Evolutionary conservation across 495 filamentous ascomycete species (phyloP), one percentile per base, ranked within the genome.

Genomic region (Penicillium desertorum): DNA sequence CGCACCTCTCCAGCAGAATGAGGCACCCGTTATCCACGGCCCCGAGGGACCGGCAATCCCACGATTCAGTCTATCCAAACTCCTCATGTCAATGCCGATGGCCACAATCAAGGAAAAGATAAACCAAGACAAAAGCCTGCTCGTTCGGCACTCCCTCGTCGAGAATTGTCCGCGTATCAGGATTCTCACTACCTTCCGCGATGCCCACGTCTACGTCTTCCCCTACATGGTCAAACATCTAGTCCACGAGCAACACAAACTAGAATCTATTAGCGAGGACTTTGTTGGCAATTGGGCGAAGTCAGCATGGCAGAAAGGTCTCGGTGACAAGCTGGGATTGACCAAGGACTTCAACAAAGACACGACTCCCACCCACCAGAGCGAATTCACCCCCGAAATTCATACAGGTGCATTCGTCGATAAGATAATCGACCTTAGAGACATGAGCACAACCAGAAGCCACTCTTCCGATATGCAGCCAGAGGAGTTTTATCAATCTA

Each of bases 241-340:
- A 63, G 81, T 92, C 27, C 78, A 78, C 47, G 75, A 74, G 19
- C 93, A 98, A 59, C 86, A 90, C 16, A 84, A 77, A 22, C 80
- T 98, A 39, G 87, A 96, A 46, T 92, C 84, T 42, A 83, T 98
- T 51, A 87, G 88, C 51, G 93, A 98, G 72, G 94, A 98, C 62
- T 81, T 97, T 12, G 71, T 98, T 14, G 93, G 92, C 12, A 95
- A 86, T 86, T 96, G 92, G 92, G 90, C 91, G 9, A 98, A 98
- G 67, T 81, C 91, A 2, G 83, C 80, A 34, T 98, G 94, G 94
- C 92, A 97, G 71, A 76, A 82, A 19, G 88, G 90, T 0, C 75
- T 97, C 0, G 84, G 79, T 0, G 80, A 85, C 22, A 97, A 96
- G 69, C 80, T 98, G 7, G 82, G 84, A 1, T 69, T 98, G 30